These are phyloP conservation scores for Candida nanaspora DNA, from an alignment of 805 yeast genomes.

Conservation along the genomic window DNA sequence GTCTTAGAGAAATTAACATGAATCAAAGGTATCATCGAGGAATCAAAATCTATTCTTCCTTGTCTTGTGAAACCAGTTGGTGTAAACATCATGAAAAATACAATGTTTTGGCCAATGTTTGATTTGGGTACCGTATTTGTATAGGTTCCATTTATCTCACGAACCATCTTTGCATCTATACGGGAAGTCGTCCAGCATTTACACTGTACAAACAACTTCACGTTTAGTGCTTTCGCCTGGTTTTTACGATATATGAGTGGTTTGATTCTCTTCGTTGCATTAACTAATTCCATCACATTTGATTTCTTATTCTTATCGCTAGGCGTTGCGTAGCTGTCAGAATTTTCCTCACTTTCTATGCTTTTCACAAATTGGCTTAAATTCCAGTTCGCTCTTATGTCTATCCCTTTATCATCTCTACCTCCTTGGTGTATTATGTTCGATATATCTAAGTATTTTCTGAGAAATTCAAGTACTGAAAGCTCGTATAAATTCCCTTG, in stretches of 20 bases:
- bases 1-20: slow-evolving; percentile 34
- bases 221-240: slow-evolving; percentile 17
- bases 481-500: slow-evolving; percentile 52
- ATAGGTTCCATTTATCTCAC: slow-evolving; percentile 51
- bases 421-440: slow-evolving; percentile 44
- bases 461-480: slow-evolving; percentile 31
- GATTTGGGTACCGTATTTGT: slow-evolving; percentile 9
- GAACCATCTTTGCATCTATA: slow-evolving; percentile 37
- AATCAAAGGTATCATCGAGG: slow-evolving; percentile 38
- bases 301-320: no score
- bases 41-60: slow-evolving; percentile 38
- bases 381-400: slow-evolving; percentile 47
- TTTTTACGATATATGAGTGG: slow-evolving; percentile 16
- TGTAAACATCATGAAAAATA: slow-evolving; percentile 36
- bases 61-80: slow-evolving; percentile 41
- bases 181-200: slow-evolving; percentile 36
- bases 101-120: slow-evolving; percentile 7
- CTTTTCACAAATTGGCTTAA: slow-evolving; percentile 10
- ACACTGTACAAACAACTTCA: slow-evolving; percentile 46
- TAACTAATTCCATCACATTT: slow-evolving; percentile 13
- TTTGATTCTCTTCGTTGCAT: slow-evolving; percentile 16
- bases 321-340: no score
- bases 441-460: slow-evolving; percentile 28
- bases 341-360: neutral
- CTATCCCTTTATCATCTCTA: slow-evolving; percentile 50